Percentiles rank a stretch among this genome's conserved stretches.
phyloP scores from a whole-genome alignment of 2,329 filamentous ascomycete species.

The Penicillium aurantiogriseum region DNA sequence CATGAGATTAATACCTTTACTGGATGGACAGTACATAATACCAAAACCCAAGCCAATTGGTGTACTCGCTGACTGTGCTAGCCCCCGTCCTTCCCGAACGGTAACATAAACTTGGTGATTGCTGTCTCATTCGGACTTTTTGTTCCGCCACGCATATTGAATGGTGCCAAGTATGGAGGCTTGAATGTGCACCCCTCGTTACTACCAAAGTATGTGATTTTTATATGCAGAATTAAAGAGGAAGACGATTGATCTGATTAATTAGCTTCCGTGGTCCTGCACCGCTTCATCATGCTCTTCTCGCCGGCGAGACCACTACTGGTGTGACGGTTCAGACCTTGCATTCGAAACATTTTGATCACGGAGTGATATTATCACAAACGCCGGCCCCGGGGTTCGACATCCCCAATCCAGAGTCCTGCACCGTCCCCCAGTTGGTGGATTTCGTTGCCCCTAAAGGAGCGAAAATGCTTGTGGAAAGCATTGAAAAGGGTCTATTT shows the following conservation, averaged over 20 bases:
- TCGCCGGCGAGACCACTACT: conserved; percentile 59
- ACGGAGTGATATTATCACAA: conserved; percentile 72
- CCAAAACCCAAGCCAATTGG: background rate
- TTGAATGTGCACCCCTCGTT: conserved; percentile 92
- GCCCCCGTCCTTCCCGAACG: conserved; percentile 52
- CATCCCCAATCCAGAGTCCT: conserved; percentile 49
- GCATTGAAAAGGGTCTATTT: conserved; percentile 63
- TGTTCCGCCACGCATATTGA: conserved; percentile 73
- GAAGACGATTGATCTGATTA: background rate
- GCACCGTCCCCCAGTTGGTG: conserved; percentile 53
- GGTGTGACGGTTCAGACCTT: conserved; percentile 88
- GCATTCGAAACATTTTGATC: conserved; percentile 72
- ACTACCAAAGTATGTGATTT: conserved; percentile 67
- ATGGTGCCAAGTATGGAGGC: conserved; percentile 72
- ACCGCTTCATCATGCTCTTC: conserved; percentile 79
- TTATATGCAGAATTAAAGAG: background rate
- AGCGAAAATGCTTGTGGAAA: conserved; percentile 67
- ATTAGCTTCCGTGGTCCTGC: conserved; percentile 76
- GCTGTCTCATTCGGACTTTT: conserved; percentile 94
- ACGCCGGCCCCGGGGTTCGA: conserved; percentile 56
- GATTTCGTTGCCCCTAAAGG: conserved; percentile 62
- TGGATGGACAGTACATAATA: conserved; percentile 65
- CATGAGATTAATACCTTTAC: conserved; percentile 81
- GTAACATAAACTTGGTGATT: conserved; percentile 71
- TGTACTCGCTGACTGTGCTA: conserved; percentile 34